Evolutionary conservation across 768 basidiomycete species (phyloP).

Genomic region (Termitomyces bulborhizus): DNA sequence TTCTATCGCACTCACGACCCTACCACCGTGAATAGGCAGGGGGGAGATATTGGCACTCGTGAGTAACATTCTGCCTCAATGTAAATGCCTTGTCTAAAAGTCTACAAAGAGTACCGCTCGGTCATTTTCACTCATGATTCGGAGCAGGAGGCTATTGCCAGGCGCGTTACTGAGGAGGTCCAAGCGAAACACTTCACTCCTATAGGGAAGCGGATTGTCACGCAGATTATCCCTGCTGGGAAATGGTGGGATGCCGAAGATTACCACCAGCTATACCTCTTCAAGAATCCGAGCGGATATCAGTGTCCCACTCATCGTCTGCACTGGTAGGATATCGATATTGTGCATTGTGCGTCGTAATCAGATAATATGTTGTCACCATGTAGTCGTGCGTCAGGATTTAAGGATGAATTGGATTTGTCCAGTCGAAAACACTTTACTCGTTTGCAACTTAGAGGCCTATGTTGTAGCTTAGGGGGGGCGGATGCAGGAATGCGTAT

Average conservation of each 20-base stretch:
- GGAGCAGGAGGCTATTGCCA: constrained; percentile 68
- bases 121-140: constrained; percentile 78
- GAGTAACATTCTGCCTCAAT: constrained; percentile 22
- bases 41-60: constrained; percentile 76
- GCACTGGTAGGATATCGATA: constrained; percentile 53
- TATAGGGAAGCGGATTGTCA: constrained; percentile 69
- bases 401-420: neutral
- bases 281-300: constrained; percentile 84
- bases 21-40: constrained; percentile 77
- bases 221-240: constrained; percentile 62
- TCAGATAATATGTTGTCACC: neutral
- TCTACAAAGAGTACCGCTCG: constrained; percentile 79
- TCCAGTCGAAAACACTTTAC: neutral
- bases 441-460: too few relatives aligned
- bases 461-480: too few relatives aligned
- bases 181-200: constrained; percentile 79
- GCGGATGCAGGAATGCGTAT: neutral
- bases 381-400: neutral
- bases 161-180: constrained; percentile 74
- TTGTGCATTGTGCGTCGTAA: too few relatives aligned
- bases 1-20: constrained; percentile 95
- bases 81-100: neutral
- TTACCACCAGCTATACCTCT: constrained; percentile 79
- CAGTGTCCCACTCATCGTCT: constrained; percentile 86
- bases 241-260: constrained; percentile 82